phyloP scores from a whole-genome alignment of 169 alveolate species.

The Plasmodium malariae region DNA sequence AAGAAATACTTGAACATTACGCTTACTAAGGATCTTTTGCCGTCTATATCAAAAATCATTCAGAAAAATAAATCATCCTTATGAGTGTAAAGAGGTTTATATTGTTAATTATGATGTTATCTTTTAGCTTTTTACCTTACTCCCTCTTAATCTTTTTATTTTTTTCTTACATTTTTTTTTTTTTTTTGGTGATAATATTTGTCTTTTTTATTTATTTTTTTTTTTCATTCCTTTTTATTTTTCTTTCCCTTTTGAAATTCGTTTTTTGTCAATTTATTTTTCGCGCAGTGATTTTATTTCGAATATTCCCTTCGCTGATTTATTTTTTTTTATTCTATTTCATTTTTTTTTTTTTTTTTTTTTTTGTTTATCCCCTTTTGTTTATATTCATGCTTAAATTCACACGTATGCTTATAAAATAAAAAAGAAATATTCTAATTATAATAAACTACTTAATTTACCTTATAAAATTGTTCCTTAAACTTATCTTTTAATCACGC shows the following conservation, averaged over 20 bases:
- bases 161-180: conserved; percentile 2
- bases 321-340: no score
- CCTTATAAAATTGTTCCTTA: no score
- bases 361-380: no score
- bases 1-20: conserved; percentile 64
- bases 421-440: no score
- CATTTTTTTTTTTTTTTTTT: conserved; percentile 1
- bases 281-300: no score
- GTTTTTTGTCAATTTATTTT: no score
- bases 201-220: not conserved
- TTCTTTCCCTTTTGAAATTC: not conserved
- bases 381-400: no score
- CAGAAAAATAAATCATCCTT: conserved; percentile 40
- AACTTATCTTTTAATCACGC: no score
- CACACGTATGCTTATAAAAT: no score
- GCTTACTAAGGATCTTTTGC: conserved; percentile 68
- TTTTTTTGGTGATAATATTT: not conserved
- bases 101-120: not conserved
- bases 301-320: no score
- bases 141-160: not conserved
- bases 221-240: not conserved
- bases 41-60: conserved; percentile 74
- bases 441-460: no score
- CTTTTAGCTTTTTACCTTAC: not conserved
- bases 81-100: not conserved